These are phyloP conservation scores for Cryptosporidium felis DNA, from an alignment of 169 alveolate species.

Conservation along the genomic window DNA sequence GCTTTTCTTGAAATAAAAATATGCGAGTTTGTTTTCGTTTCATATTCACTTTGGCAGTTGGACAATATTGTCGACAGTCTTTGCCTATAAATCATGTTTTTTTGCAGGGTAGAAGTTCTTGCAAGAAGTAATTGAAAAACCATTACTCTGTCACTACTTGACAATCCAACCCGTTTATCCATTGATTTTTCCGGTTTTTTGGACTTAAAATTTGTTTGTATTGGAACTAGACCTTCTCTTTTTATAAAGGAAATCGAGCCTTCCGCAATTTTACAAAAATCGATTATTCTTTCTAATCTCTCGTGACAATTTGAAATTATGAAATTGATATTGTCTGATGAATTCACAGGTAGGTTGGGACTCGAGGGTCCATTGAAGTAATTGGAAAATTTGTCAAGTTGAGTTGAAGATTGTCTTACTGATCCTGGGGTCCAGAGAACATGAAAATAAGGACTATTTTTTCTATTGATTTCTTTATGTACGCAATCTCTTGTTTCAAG, in stretches of 20 bases:
- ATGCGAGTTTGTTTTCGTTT: too few species aligned
- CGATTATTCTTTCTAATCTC: slow-evolving; percentile 39
- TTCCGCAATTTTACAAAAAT: slow-evolving; percentile 22
- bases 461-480: too few species aligned
- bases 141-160: not conserved
- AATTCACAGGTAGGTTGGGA: too few species aligned
- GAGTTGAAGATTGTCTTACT: not conserved
- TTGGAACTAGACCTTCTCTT: slow-evolving; percentile 30
- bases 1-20: too few species aligned
- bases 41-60: too few species aligned
- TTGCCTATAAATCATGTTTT: slow-evolving; percentile 55
- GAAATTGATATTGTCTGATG: too few species aligned
- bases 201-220: not conserved
- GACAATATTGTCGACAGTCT: not conserved
- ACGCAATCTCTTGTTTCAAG: too few species aligned
- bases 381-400: not conserved
- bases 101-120: slow-evolving; percentile 12
- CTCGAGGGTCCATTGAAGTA: too few species aligned
- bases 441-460: too few species aligned
- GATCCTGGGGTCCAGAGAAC: too few species aligned
- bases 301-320: not conserved
- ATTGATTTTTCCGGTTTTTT: not conserved
- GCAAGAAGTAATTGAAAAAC: not conserved
- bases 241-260: slow-evolving; percentile 33
- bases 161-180: too few species aligned